Percentiles rank a stretch among this genome's conserved stretches.
Conservation (phyloP, 345 rosid species). For the Cochlearia excelsa region DNA sequence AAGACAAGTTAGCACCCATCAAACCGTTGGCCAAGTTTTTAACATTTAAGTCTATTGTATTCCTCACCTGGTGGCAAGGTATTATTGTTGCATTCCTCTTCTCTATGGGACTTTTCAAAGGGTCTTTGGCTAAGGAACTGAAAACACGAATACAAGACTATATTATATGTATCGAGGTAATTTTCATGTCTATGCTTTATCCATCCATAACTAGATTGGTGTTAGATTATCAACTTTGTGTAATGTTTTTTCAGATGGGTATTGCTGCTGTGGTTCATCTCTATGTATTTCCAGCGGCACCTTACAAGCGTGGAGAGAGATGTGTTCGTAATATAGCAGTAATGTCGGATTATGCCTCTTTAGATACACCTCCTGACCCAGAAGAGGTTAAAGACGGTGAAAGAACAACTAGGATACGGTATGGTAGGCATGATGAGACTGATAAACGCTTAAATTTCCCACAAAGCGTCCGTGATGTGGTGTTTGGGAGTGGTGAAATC, state of each 20-base stretch:
- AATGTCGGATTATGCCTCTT: constrained; percentile 86
- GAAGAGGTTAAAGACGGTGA: constrained; percentile 90
- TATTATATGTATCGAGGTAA: constrained; percentile 93
- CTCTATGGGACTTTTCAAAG: constrained; percentile 80
- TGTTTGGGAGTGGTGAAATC: constrained; percentile 91
- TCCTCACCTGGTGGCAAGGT: constrained; percentile 99
- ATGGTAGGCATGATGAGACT: constrained; percentile 56
- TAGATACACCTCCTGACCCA: constrained; percentile 85
- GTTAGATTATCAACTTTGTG: neutral
- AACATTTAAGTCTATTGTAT: constrained; percentile 92
- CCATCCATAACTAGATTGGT: neutral
- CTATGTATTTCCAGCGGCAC: constrained; percentile 83
- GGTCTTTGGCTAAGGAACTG: constrained; percentile 82
- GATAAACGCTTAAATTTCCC: constrained; percentile 88
- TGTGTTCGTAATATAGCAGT: constrained; percentile 98
- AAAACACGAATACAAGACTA: constrained; percentile 91
- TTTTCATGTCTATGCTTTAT: neutral
- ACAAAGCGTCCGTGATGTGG: constrained; percentile 95
- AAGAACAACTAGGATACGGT: constrained; percentile 56
- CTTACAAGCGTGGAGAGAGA: constrained; percentile 98
- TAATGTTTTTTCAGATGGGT: constrained; percentile 1
- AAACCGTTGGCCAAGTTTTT: constrained; percentile 94
- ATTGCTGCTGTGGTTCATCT: constrained; percentile 93
- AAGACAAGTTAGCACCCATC: constrained; percentile 83
- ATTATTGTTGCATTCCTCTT: constrained; percentile 87